These are phyloP conservation scores for Kwoniella europaea DNA, from an alignment of 768 basidiomycete genomes.

Conservation along the genomic window DNA sequence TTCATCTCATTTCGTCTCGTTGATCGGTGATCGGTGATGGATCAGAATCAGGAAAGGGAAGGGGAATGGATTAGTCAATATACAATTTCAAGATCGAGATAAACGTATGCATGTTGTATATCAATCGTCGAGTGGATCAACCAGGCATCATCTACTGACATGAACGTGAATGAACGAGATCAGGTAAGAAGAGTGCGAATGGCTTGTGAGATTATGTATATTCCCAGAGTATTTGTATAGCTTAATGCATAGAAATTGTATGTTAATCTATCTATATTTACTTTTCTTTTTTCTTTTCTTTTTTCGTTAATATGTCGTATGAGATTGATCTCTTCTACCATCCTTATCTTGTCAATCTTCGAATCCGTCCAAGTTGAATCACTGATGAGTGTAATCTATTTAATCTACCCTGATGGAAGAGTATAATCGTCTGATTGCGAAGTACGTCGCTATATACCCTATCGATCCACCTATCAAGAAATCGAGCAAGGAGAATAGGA, in stretches of 20 bases:
- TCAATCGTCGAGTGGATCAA: not conserved
- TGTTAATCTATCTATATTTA: not conserved
- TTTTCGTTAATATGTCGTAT: conserved; percentile 1
- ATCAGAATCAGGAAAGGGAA: too few relatives aligned
- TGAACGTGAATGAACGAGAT: too few relatives aligned
- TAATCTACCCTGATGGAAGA: conserved; percentile 59
- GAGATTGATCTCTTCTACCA: too few relatives aligned
- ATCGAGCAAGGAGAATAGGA: conserved; percentile 77
- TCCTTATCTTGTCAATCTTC: not conserved
- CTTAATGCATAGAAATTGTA: not conserved
- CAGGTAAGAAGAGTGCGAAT: too few relatives aligned
- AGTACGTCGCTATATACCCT: conserved; percentile 87
- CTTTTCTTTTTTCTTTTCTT: not conserved
- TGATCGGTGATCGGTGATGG: too few relatives aligned
- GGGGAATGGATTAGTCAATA: not conserved
- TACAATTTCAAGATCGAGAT: not conserved
- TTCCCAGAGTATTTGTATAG: too few relatives aligned
- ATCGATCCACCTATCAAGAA: conserved; percentile 91
- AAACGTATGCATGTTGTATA: not conserved
- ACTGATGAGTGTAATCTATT: not conserved
- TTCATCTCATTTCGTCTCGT: too few relatives aligned
- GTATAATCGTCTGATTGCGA: conserved; percentile 85
- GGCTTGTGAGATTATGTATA: too few relatives aligned
- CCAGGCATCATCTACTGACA: too few relatives aligned
- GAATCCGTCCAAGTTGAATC: too few relatives aligned